These are phyloP conservation scores for Monosporozyma unispora DNA, from an alignment of 805 yeast species.

Conservation along the genomic window DNA sequence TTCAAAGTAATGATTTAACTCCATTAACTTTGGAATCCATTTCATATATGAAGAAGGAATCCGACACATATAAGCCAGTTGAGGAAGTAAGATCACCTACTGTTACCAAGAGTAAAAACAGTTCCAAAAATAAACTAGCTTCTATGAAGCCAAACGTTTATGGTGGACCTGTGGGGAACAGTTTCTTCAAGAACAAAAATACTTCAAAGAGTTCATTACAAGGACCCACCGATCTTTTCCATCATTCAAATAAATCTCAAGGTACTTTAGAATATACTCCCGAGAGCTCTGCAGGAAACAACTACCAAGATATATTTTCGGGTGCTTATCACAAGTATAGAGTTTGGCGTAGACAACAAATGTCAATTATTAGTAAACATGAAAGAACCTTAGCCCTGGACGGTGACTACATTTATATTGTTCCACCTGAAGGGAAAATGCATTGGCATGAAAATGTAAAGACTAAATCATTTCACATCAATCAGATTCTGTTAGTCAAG, in stretches of 20 bases:
- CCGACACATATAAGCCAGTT: background rate
- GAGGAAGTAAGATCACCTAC: conserved; percentile 6
- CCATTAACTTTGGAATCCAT: conserved; percentile 26
- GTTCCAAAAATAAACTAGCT: conserved; percentile 4
- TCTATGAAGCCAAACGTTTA: background rate
- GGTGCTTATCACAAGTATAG: conserved; percentile 74
- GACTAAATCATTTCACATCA: conserved; percentile 78
- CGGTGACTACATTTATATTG: conserved; percentile 86
- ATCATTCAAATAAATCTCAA: conserved; percentile 12
- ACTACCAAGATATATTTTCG: conserved; percentile 28
- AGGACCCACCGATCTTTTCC: conserved; percentile 12
- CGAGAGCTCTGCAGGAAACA: conserved; percentile 11
- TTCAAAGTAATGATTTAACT: conserved; percentile 29
- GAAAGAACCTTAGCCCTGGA: conserved; percentile 82
- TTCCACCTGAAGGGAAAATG: conserved; percentile 69
- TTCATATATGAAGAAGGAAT: conserved; percentile 17
- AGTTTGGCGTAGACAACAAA: conserved; percentile 82
- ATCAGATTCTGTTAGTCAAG: conserved; percentile 66
- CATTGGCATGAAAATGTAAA: conserved; percentile 68
- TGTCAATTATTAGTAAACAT: conserved; percentile 64
- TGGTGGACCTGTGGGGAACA: conserved; percentile 8
- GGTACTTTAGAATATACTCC: conserved; percentile 9
- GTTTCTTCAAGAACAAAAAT: conserved; percentile 31
- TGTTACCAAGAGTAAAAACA: conserved; percentile 10
- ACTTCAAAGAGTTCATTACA: conserved; percentile 28